Evolutionary conservation across 176 grass and related monocot species (phyloP), one percentile per base, ranked within the genome.

Genomic region (Stipa capillata): DNA sequence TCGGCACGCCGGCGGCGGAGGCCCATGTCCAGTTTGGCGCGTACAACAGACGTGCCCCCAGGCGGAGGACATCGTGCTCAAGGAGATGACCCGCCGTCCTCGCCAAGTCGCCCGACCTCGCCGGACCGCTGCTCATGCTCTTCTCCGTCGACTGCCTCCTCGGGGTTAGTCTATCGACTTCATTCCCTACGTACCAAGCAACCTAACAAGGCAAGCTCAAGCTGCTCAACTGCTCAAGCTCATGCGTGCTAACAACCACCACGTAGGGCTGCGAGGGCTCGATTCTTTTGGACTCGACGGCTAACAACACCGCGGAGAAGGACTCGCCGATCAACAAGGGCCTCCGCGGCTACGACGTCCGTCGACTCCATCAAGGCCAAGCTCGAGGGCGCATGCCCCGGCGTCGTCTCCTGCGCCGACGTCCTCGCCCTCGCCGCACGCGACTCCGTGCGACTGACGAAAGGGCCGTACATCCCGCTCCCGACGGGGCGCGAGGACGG

Each of bases 91-190:
- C n/a, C 16, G 31, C 56, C 55, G 69, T 86, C 47, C 24, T 91
- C 6, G 77, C 27, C 8, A 80, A 63, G 23, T 85, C 90, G 17
- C 90, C 85, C 2, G 89, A 83, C 5, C 69, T 97, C 2, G 80
- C 85, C 39, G 78, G 59, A 37, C 18, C 89, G 8, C 43, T 92
- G 35, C 85, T 96, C 42, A 85, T 84, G 41, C 81, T 92, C 42
- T 88, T 92, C 78, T 92, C 91, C 82, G 87, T 87, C 0, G 93
- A 96, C 73, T 96, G 87, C 83, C 88, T 96, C 23, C 49, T 72
- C 3, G 65, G 73, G 42, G 73, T 76, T 58, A 74, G 44, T 35
- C 57, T 8, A 63, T 1, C 31, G 2, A n/a, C n/a, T n/a, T n/a
- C n/a, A n/a, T n/a, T n/a, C n/a, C n/a, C n/a, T n/a, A n/a, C n/a